Base-by-base conservation (phyloP, 2,329 filamentous ascomycete species). In the Fusarium hostae region DNA sequence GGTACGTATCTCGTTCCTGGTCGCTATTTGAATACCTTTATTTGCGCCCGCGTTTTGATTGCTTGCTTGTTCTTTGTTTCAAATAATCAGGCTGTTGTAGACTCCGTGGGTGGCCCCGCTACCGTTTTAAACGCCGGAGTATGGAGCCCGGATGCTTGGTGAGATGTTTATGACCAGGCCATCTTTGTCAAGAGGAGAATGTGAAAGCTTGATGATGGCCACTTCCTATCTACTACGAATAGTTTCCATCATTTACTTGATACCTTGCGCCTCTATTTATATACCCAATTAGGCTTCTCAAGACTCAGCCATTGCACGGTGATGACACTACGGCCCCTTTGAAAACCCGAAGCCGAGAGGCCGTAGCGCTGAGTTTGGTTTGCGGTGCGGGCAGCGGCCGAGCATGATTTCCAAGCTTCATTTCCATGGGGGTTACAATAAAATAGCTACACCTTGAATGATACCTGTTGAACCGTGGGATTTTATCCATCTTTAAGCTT, bases 281-380 rank as follows among this genome's bases (percentile, higher is more conserved):
- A 58, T 32, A 26, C 6, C n/a, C 13, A 62, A 32, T 28, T 18
- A 22, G 44, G 13, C 34, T 45, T 39, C 34, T 59, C 26, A 26
- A 26, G 26, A 26, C 26, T 26, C 41, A 28, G 40, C 43, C 30
- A 20, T 40, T 41, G 45, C 50, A 47, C 51, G 50, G 54, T 12
- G 37, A 60, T 43, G 62, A 59, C 54, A 41, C 51, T 59, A 39
- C 51, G 45, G 68, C 52, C 51, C 55, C 50, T 54, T 48, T 68
- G 47, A 68, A 50, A 58, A n/a, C 47, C 68, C 68, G 68, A 45
- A 40, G 30, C 68, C 68, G 69, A 72, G 51, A 44, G 52, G 52
- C 68, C 68, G 67, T 71, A 68, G 57, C 44, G 56, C 43, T 54
- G 28, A 60, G 39, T 59, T 59, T 54, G 40, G 13, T 40, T 58